Evolutionary conservation across 352 stramenopile species (phyloP).

Genomic region (Globisporangium canariense): DNA sequence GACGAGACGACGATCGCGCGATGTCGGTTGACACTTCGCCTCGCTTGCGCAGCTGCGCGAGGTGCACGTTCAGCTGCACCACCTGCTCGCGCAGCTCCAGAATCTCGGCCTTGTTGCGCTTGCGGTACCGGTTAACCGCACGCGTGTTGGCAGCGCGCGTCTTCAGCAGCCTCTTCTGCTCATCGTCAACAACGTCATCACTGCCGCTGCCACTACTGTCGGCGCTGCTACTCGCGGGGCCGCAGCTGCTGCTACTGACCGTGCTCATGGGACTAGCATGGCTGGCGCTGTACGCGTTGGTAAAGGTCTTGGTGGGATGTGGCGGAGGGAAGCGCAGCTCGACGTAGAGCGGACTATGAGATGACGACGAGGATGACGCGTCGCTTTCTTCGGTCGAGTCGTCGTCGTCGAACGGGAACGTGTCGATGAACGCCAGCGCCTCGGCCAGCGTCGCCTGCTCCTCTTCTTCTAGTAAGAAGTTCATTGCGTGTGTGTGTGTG

Average conservation of each 20-base stretch:
- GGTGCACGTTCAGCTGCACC: constrained; percentile 5
- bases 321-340: background rate
- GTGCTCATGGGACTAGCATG: background rate
- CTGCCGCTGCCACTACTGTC: background rate
- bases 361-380: background rate
- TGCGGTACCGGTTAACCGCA: constrained; percentile 13
- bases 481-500: background rate
- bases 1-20: background rate
- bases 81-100: constrained; percentile 7
- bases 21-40: background rate
- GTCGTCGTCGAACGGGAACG: constrained; percentile 8
- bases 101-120: constrained; percentile 13
- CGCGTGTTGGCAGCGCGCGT: constrained; percentile 14
- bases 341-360: background rate
- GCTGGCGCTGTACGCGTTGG: background rate
- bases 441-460: constrained; percentile 8
- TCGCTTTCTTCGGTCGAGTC: background rate
- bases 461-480: constrained; percentile 12
- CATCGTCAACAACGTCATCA: background rate
- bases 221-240: too few relatives aligned
- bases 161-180: background rate
- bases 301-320: background rate
- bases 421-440: constrained; percentile 15
- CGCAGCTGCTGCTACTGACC: background rate
- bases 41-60: constrained; percentile 8